These are phyloP conservation scores for Solanum hybrid DNA, from an alignment of 305 asterid genomes.

Conservation along the genomic window DNA sequence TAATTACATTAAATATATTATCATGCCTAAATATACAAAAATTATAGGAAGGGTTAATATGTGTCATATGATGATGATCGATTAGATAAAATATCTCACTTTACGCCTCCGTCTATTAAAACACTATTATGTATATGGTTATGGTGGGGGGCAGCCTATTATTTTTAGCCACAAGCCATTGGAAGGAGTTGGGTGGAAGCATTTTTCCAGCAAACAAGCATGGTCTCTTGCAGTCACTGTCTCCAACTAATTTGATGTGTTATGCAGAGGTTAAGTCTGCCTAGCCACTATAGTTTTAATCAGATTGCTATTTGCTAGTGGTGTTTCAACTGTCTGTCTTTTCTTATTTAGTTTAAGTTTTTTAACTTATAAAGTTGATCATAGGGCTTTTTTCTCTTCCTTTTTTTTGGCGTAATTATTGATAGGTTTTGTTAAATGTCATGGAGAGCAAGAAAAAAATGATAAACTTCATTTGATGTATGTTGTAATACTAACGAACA, in stretches of 20 bases:
- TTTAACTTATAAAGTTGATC: neutral
- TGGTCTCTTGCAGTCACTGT: slow-evolving; percentile 18
- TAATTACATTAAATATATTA: neutral
- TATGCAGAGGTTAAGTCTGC: slow-evolving; percentile 7
- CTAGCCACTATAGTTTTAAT: slow-evolving; percentile 3
- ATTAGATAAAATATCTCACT: neutral
- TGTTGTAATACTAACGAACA: neutral
- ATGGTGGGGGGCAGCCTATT: slow-evolving; percentile 17
- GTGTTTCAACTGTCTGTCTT: slow-evolving; percentile 23
- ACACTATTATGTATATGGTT: neutral
- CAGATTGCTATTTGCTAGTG: neutral
- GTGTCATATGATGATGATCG: neutral
- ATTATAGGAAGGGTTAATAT: neutral
- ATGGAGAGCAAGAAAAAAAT: neutral
- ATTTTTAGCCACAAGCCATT: neutral
- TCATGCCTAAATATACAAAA: neutral
- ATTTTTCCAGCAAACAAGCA: slow-evolving; percentile 47
- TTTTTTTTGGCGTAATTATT: neutral
- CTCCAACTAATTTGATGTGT: slow-evolving; percentile 4
- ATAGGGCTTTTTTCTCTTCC: neutral
- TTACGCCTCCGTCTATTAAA: neutral
- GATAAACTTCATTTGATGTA: neutral
- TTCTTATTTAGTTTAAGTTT: neutral
- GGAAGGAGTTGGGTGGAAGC: slow-evolving; percentile 9
- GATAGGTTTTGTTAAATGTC: neutral